Evolutionary conservation across 1,284 basidiomycete species (phyloP).

Genomic region (Moniliella sp.): DNA sequence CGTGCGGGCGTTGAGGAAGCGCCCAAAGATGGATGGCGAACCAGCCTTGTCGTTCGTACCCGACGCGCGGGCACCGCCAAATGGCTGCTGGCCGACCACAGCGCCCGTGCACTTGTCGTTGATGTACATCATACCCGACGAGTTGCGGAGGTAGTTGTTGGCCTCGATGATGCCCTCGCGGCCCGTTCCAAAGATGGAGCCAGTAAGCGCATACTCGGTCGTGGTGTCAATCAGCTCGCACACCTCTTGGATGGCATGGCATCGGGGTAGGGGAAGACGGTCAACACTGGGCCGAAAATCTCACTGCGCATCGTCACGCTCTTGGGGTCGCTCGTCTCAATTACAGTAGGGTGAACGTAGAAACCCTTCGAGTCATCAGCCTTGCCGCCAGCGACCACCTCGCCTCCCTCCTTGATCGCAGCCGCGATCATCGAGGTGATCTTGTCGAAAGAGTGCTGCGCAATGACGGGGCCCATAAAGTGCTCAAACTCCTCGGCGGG

Average conservation of each 20-base stretch:
- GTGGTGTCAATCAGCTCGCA: slow-evolving; percentile 68
- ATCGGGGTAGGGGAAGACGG: slow-evolving; percentile 41
- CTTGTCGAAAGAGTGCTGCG: slow-evolving; percentile 65
- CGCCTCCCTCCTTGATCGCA: slow-evolving; percentile 68
- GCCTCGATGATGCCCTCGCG: slow-evolving; percentile 23
- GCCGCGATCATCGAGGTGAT: slow-evolving; percentile 64
- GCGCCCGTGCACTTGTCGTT: slow-evolving; percentile 60
- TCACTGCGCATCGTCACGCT: slow-evolving; percentile 81
- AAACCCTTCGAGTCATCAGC: slow-evolving; percentile 73
- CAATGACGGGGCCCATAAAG: slow-evolving; percentile 90
- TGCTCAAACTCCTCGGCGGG: slow-evolving; percentile 54
- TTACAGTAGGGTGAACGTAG: slow-evolving; percentile 82
- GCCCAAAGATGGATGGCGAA: slow-evolving; percentile 53
- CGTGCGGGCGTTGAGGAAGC: slow-evolving; percentile 49
- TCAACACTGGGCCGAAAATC: slow-evolving; percentile 88
- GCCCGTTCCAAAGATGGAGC: slow-evolving; percentile 27
- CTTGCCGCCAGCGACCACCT: slow-evolving; percentile 64
- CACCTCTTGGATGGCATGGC: slow-evolving; percentile 57
- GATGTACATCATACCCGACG: slow-evolving; percentile 34
- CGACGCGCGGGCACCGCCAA: slow-evolving; percentile 73
- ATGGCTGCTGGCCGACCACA: slow-evolving; percentile 56
- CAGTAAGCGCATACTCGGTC: slow-evolving; percentile 56
- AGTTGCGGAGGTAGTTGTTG: slow-evolving; percentile 29
- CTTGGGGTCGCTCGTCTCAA: slow-evolving; percentile 73
- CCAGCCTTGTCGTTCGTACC: slow-evolving; percentile 98